Percentiles rank a stretch among this genome's conserved stretches.
phyloP scores from a whole-genome alignment of 1,284 basidiomycete species.

The Ganoderma multipileum region DNA sequence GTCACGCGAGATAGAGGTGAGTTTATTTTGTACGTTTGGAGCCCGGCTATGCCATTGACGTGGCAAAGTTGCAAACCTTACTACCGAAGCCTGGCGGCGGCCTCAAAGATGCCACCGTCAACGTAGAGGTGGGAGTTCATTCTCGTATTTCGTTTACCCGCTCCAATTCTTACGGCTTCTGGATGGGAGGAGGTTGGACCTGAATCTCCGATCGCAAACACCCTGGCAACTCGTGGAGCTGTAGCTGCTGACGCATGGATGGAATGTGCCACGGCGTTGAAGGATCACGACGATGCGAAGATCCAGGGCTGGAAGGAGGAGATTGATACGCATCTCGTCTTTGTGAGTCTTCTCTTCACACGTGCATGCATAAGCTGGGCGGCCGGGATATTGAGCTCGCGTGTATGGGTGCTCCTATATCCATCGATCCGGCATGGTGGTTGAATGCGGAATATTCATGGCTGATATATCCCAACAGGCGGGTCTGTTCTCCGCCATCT shows the following conservation, averaged over 20 bases:
- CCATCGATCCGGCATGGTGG: background rate
- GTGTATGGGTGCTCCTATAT: background rate
- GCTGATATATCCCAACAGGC: conserved; percentile 26
- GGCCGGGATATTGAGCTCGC: background rate
- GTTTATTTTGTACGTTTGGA: background rate
- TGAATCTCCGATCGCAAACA: conserved; percentile 6
- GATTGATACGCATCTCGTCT: conserved; percentile 33
- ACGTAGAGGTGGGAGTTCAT: background rate
- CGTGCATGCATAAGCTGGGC: background rate
- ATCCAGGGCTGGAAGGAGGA: conserved; percentile 35
- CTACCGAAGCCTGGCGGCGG: background rate
- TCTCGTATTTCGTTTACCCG: background rate
- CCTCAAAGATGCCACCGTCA: conserved; percentile 2
- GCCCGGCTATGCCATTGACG: background rate
- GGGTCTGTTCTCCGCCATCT: conserved; percentile 35
- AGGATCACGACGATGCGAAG: conserved; percentile 28
- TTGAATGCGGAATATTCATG: no score
- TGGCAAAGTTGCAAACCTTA: background rate
- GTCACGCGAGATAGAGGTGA: conserved; percentile 19
- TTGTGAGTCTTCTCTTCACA: conserved; percentile 22
- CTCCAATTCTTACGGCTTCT: background rate
- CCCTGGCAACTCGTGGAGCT: background rate
- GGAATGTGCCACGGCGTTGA: conserved; percentile 28
- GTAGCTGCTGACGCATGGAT: conserved; percentile 24
- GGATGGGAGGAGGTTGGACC: conserved; percentile 1